These are phyloP conservation scores for Macrolepiota fuliginosa DNA, from an alignment of 768 basidiomycete species.

Conservation along the genomic window DNA sequence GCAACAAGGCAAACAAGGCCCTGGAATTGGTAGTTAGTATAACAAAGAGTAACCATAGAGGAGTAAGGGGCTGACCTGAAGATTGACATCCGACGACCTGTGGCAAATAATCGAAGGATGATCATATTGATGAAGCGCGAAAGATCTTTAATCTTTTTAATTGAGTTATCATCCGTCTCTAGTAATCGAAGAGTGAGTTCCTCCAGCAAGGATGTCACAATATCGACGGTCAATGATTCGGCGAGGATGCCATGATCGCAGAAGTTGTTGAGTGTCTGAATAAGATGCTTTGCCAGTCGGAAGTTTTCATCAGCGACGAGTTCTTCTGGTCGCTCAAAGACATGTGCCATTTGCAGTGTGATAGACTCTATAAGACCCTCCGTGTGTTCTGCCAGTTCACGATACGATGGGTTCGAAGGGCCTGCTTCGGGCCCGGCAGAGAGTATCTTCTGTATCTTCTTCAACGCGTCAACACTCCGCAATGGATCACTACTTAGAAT, in stretches of 20 bases:
- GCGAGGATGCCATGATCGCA: constrained; percentile 89
- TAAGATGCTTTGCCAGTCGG: constrained; percentile 94
- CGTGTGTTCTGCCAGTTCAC: constrained; percentile 74
- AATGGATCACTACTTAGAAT: constrained; percentile 85
- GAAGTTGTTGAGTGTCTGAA: constrained; percentile 93
- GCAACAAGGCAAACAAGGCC: constrained; percentile 75
- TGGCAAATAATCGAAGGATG: constrained; percentile 88
- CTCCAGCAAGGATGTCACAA: constrained; percentile 83
- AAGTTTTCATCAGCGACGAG: constrained; percentile 78
- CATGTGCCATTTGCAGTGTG: constrained; percentile 86
- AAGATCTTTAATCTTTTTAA: constrained; percentile 86
- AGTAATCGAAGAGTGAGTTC: constrained; percentile 89
- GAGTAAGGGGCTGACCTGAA: constrained; percentile 71
- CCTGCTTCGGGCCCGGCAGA: constrained; percentile 73
- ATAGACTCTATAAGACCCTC: constrained; percentile 89
- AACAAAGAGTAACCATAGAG: not conserved
- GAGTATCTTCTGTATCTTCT: constrained; percentile 87
- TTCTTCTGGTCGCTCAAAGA: constrained; percentile 81
- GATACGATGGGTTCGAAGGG: constrained; percentile 65
- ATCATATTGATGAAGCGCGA: constrained; percentile 99
- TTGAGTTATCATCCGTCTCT: constrained; percentile 86
- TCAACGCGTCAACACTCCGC: constrained; percentile 89
- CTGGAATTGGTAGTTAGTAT: constrained; percentile 31
- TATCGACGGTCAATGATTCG: constrained; percentile 82
- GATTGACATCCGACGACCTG: constrained; percentile 84